Evolutionary conservation across 495 filamentous ascomycete species (phyloP), one percentile per base, ranked within the genome.

Genomic region (Polyplosphaeria fusca): DNA sequence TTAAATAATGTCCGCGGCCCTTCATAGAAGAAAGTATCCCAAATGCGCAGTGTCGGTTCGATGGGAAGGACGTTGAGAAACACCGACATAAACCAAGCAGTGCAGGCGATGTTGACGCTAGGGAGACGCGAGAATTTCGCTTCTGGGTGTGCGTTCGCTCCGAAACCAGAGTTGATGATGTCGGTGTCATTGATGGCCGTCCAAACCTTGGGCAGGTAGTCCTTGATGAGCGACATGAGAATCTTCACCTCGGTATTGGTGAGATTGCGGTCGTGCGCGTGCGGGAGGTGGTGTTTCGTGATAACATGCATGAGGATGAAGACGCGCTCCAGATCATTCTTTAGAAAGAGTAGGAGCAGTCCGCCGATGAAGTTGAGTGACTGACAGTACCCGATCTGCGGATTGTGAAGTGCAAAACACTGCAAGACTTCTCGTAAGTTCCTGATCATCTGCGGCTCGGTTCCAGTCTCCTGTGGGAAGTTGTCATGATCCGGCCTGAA

Each of bases 11-110:
- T 96, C 62, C 91, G 91, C 37, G 85, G 88, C 22, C 93, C 93
- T 71, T 98, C 93, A 70, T 91, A 95, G 74, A 96, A 96, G 68
- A 96, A 88, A 4, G 85, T 79, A 61, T 98, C 93, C 93, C 93
- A 98, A 4, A 98, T 89, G 18, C 93, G 85, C 13, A 96, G 76
- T 0, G 88, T 88, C 35, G 86, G 86, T 68, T 98, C 93, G 60
- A 94, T 87, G 16, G 93, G 93, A 24, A 98, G 71, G 0, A 86
- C 95, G 30, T 91, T 90, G 68, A 96, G 92, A 70, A 93, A 96
- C 40, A 91, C 85, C 14, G 86, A 90, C 93, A 98, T 98, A 70
- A 98, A 94, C 93, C 93, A 98, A n/a, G 90, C 86, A 1, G 91
- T 96, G 65, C 91, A 86, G 56, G 91, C 92, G 1, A 98, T 79